A percentile compares a stretch with the other conserved stretches of the same genome.
Conservation (phyloP, 2,329 filamentous ascomycete genomes). For the Pseudogymnoascus sp. region DNA sequence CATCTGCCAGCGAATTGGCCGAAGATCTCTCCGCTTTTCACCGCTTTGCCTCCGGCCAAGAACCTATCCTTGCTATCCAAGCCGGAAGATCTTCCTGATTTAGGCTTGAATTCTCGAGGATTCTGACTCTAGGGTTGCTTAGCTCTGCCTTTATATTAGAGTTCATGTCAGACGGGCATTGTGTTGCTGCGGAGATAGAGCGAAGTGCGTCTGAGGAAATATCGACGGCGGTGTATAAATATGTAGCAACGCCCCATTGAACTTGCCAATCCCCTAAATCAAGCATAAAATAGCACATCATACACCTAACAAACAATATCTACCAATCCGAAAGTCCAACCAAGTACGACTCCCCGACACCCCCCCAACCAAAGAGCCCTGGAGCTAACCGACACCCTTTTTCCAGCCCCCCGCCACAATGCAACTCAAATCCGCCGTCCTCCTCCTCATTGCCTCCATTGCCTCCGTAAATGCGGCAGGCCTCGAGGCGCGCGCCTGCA, state of each 20-base stretch:
- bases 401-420: background rate
- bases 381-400: background rate
- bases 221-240: background rate
- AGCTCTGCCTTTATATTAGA: background rate
- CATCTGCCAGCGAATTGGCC: background rate
- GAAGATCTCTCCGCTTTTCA: background rate
- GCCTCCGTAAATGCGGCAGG: background rate
- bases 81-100: background rate
- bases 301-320: background rate
- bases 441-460: background rate
- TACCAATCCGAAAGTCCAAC: background rate
- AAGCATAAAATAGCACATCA: background rate
- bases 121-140: background rate
- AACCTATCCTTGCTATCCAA: background rate
- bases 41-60: background rate
- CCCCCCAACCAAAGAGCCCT: background rate
- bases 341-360: background rate
- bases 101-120: background rate
- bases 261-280: background rate
- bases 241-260: background rate
- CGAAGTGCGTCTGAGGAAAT: background rate
- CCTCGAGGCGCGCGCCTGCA: conserved; percentile 16
- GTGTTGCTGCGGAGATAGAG: background rate
- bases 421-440: background rate
- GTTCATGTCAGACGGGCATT: conserved; percentile 3